Base-by-base conservation (phyloP, 2,329 filamentous ascomycete genomes). In the Aspergillus transmontanensis region DNA sequence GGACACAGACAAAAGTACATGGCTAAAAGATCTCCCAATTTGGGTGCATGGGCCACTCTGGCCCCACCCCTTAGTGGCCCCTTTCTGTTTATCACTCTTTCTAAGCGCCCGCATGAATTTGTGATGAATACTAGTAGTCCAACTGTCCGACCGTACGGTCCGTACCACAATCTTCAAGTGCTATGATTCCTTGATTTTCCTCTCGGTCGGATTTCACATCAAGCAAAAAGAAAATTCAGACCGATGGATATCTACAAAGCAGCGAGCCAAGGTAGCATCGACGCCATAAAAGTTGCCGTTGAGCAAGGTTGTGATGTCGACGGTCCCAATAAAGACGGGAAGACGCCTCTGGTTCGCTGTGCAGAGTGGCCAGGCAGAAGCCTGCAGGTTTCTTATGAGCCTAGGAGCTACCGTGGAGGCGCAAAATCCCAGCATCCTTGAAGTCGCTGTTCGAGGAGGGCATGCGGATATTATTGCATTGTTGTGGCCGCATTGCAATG, bases 401-500 rank as follows among this genome's bases (percentile, higher is more conserved):
- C 39, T 12, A 45, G 36, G 55, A 46, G 55, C 55, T n/a, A 1
- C 1, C 23, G 10, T 46, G 34, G 12, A 46, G 26, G 39, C 6
- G 26, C 55, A 32, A 45, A n/a, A n/a, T 2, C 6, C n/a, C 1
- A 30, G 55, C 39, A 12, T 45, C 19, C 39, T 57, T 4, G 55
- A 57, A 19, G 10, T 57, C 23, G 55, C 55, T 11, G 26, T 30
- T 41, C 1, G 14, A 45, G 26, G 28, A 19, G 39, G 55, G 28
- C 19, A 57, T 6, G 46, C 16, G 11, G 26, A 46, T 16, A 57
- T 57, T 45, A 26, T 45, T 0, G 9, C 3, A 34, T 3, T 57
- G 55, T 26, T 57, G 36, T 57, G 55, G 55, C 39, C 36, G 26
- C 21, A 57, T 39, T 57, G 55, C 26, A 57, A n/a, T 16, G 55